Evolutionary conservation across 139 green algal species (phyloP).

Genomic region (Coelastrella sp.): DNA sequence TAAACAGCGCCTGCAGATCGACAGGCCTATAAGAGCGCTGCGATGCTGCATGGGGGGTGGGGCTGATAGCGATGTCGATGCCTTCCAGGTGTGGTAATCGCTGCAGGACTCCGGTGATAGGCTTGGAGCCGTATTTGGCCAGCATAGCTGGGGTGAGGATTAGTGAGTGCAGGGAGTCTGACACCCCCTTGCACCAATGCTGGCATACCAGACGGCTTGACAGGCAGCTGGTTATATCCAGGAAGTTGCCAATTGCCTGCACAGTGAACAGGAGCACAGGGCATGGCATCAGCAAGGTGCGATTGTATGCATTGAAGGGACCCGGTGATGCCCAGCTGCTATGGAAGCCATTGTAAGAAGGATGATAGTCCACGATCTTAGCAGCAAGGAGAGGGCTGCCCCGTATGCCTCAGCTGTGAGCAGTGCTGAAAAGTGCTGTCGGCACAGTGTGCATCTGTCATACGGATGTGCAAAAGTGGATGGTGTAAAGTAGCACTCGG

Average conservation of each 20-base stretch:
- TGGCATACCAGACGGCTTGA: constrained; percentile 24
- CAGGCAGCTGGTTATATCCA: constrained; percentile 37
- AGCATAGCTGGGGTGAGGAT: constrained; percentile 19
- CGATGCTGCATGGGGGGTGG: background rate
- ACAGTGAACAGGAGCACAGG: background rate
- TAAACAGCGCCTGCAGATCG: constrained; percentile 6
- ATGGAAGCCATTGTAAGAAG: background rate
- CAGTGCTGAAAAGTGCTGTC: too few relatives aligned
- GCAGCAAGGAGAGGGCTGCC: too few relatives aligned
- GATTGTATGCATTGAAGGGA: background rate
- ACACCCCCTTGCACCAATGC: constrained; percentile 21
- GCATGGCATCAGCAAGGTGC: background rate
- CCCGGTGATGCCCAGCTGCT: background rate
- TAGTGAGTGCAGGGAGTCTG: background rate
- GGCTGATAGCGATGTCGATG: constrained; percentile 2
- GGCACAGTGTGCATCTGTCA: too few relatives aligned
- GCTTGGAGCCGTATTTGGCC: background rate
- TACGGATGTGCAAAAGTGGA: too few relatives aligned
- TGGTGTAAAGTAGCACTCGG: too few relatives aligned
- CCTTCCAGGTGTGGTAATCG: constrained; percentile 1
- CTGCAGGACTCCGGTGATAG: background rate
- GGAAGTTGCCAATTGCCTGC: constrained; percentile 5
- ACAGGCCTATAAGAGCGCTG: background rate
- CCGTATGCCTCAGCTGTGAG: too few relatives aligned
- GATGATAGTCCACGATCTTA: too few relatives aligned